These are phyloP conservation scores for Sisymbrium altissimum DNA, from an alignment of 345 rosid species.

Conservation along the genomic window DNA sequence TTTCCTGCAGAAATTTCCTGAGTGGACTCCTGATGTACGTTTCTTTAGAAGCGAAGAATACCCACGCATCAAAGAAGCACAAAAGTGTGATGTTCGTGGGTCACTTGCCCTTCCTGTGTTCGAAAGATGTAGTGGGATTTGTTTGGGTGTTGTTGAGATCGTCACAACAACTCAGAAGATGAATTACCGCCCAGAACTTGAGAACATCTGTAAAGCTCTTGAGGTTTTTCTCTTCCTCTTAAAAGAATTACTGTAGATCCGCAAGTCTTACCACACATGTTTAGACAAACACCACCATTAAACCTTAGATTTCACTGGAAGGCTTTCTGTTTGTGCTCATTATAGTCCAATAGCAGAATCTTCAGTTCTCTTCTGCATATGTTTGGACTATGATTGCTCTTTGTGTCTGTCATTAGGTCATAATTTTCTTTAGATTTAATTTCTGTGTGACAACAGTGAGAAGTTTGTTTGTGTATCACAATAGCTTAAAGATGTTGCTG, in stretches of 20 bases:
- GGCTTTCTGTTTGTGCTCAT: not conserved
- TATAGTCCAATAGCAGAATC: not conserved
- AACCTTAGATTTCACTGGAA: not conserved
- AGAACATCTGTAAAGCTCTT: slow-evolving; percentile 84
- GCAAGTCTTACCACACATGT: not conserved
- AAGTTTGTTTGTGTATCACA: slow-evolving; percentile 2
- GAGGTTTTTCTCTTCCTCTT: slow-evolving; percentile 58
- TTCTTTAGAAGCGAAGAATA: slow-evolving; percentile 69
- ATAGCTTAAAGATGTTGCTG: slow-evolving; percentile 8
- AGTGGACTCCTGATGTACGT: slow-evolving; percentile 97
- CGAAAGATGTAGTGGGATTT: slow-evolving; percentile 63
- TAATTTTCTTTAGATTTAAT: not conserved
- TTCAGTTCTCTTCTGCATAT: not conserved
- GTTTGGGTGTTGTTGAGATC: slow-evolving; percentile 91
- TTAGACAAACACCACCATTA: not conserved
- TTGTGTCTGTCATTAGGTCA: not conserved
- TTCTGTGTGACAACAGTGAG: not conserved
- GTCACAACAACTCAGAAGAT: slow-evolving; percentile 66
- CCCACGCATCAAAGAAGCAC: slow-evolving; percentile 64
- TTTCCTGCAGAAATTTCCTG: slow-evolving; percentile 71
- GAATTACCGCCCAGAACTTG: slow-evolving; percentile 67
- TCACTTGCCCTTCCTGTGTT: slow-evolving; percentile 90
- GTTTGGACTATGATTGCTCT: not conserved
- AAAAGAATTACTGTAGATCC: slow-evolving; percentile 2
- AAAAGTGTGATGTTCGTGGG: slow-evolving; percentile 60